Conservation (phyloP, 1,284 basidiomycete species). For the Malassezia brasiliensis region DNA sequence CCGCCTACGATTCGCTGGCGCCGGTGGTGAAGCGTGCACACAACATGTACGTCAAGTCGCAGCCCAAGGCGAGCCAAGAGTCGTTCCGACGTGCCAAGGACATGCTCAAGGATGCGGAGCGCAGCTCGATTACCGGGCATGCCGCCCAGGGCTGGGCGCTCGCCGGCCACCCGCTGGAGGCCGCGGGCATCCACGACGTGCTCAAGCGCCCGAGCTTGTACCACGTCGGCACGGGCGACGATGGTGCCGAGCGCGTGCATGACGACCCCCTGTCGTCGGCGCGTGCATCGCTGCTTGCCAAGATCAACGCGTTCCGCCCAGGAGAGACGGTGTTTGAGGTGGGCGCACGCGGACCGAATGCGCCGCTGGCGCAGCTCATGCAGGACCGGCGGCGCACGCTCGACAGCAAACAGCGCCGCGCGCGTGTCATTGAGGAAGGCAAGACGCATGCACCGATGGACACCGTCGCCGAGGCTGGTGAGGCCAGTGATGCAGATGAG, state of each 20-base stretch:
- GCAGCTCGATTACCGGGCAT: constrained; percentile 27
- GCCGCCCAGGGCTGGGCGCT: constrained; percentile 56
- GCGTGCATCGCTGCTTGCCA: constrained; percentile 62
- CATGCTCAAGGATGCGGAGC: constrained; percentile 56
- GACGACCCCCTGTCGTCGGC: constrained; percentile 36
- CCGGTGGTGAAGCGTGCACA: constrained; percentile 83
- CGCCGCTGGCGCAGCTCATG: constrained; percentile 58
- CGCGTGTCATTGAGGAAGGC: constrained; percentile 23
- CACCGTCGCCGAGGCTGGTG: background rate
- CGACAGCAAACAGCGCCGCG: constrained; percentile 53
- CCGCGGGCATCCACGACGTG: constrained; percentile 61
- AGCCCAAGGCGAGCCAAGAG: constrained; percentile 74
- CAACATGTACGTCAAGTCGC: constrained; percentile 83
- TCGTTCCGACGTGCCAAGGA: constrained; percentile 82
- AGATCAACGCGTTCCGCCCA: constrained; percentile 73
- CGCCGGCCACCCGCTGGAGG: constrained; percentile 56
- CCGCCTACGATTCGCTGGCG: constrained; percentile 63
- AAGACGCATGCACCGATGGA: constrained; percentile 19
- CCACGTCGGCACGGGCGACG: constrained; percentile 20
- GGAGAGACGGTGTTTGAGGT: constrained; percentile 87
- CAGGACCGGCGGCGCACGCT: constrained; percentile 73
- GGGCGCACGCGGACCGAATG: constrained; percentile 61
- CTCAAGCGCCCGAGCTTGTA: constrained; percentile 38
- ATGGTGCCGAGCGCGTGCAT: constrained; percentile 3
- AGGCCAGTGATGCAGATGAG: constrained; percentile 7